Percentiles rank a stretch among this genome's conserved stretches.
Evolutionary conservation across 768 basidiomycete species (phyloP).

Genomic region (Agaricus subrufescens): DNA sequence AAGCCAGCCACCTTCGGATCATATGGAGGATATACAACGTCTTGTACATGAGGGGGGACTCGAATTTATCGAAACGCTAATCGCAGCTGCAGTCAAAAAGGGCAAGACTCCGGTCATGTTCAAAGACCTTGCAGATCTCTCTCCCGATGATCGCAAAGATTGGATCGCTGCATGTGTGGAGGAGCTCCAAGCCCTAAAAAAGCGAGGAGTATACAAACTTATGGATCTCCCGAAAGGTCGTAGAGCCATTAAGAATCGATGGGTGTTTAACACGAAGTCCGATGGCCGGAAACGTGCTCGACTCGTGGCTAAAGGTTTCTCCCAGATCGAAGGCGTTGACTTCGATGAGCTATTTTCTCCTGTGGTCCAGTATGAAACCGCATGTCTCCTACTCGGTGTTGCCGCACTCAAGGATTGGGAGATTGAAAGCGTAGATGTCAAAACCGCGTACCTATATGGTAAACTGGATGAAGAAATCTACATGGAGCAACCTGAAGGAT

Average conservation of each 20-base stretch:
- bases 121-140: too few relatives aligned
- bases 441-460: slow-evolving; percentile 9
- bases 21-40: too few relatives aligned
- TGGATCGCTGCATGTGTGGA: slow-evolving; percentile 5
- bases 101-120: too few relatives aligned
- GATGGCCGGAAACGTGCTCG: too few relatives aligned
- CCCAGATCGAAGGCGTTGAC: too few relatives aligned
- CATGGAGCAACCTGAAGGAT: slow-evolving; percentile 10
- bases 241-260: background rate
- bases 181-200: slow-evolving; percentile 9
- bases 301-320: too few relatives aligned
- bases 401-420: slow-evolving; percentile 28
- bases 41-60: too few relatives aligned
- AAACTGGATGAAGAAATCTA: slow-evolving; percentile 11
- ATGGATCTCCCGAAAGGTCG: background rate
- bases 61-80: too few relatives aligned
- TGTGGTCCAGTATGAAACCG: slow-evolving; percentile 7
- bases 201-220: background rate
- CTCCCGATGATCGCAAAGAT: background rate
- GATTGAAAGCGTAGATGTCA: slow-evolving; percentile 20
- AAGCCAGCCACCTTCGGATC: too few relatives aligned
- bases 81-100: too few relatives aligned
- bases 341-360: too few relatives aligned
- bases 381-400: slow-evolving; percentile 10
- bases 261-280: too few relatives aligned